Conservation (phyloP, 352 stramenopile genomes). For the Pythium brassicae region DNA sequence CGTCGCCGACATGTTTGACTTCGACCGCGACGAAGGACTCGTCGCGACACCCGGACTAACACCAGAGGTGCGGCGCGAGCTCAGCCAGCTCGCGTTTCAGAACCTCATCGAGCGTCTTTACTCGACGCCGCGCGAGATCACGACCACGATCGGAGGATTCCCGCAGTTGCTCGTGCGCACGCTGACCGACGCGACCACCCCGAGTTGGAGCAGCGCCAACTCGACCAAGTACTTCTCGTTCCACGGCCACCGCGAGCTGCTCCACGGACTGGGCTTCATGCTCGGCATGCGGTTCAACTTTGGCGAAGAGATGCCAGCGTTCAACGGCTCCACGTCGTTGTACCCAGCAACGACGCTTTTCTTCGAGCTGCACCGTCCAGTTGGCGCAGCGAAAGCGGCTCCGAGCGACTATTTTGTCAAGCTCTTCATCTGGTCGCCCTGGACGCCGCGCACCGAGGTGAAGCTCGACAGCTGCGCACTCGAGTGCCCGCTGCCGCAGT, state of each 20-base stretch:
- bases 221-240: conserved; percentile 74
- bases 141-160: conserved; percentile 65
- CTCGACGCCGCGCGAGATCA: conserved; percentile 59
- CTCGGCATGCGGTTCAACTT: conserved; percentile 81
- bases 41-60: conserved; percentile 42
- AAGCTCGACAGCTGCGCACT: conserved; percentile 58
- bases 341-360: conserved; percentile 69
- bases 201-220: conserved; percentile 20
- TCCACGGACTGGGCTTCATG: conserved; percentile 76
- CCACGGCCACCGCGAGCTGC: conserved; percentile 74
- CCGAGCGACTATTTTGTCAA: conserved; percentile 42
- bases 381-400: not conserved
- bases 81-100: conserved; percentile 63
- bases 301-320: conserved; percentile 36
- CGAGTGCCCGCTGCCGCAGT: conserved; percentile 53
- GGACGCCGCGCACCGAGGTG: conserved; percentile 37
- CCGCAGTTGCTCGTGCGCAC: conserved; percentile 58
- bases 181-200: conserved; percentile 37
- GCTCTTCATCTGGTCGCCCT: conserved; percentile 70
- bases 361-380: conserved; percentile 63
- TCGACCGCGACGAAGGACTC: conserved; percentile 60
- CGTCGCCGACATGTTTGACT: conserved; percentile 69
- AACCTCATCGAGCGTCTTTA: conserved; percentile 73
- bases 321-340: conserved; percentile 64
- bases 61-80: conserved; percentile 31